Percentiles rank a stretch among this genome's conserved stretches.
These are phyloP conservation scores for Colletotrichum abscissum DNA, from an alignment of 2,329 filamentous ascomycete genomes.

Conservation along the genomic window DNA sequence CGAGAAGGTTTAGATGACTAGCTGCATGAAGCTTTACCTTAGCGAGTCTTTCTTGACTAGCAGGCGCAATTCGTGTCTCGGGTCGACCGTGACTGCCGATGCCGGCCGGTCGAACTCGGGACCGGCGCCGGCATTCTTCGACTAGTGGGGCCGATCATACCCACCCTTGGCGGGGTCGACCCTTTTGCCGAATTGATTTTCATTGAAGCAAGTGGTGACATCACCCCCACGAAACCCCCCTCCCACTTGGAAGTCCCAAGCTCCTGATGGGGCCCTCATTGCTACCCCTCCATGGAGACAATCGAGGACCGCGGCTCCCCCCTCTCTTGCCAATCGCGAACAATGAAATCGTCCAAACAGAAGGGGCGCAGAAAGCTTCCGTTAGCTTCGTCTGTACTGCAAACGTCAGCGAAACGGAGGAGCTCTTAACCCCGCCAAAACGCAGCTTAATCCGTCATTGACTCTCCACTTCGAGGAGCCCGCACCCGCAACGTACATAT, in stretches of 20 bases:
- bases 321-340: constrained; percentile 3
- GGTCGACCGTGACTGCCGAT: not conserved
- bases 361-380: not conserved
- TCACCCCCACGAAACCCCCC: constrained; percentile 25
- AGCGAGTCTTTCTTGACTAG: not conserved
- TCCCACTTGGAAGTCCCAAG: not conserved
- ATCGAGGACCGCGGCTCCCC: not conserved
- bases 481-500: not conserved
- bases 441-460: not conserved
- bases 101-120: not conserved
- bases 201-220: constrained; percentile 26
- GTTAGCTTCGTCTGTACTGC: not conserved
- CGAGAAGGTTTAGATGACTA: not conserved
- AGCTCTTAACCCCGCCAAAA: not conserved
- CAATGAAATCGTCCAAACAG: constrained; percentile 1
- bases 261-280: not conserved
- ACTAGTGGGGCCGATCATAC: not conserved
- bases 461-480: not conserved
- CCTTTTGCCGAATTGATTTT: constrained; percentile 2
- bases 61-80: not conserved
- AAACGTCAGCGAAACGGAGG: constrained; percentile 16
- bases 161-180: not conserved
- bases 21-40: not conserved
- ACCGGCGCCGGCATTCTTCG: constrained; percentile 9
- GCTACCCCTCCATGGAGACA: constrained; percentile 5